Evolutionary conservation across 2,329 filamentous ascomycete genomes (phyloP).

Genomic region (Phoma herbarum): DNA sequence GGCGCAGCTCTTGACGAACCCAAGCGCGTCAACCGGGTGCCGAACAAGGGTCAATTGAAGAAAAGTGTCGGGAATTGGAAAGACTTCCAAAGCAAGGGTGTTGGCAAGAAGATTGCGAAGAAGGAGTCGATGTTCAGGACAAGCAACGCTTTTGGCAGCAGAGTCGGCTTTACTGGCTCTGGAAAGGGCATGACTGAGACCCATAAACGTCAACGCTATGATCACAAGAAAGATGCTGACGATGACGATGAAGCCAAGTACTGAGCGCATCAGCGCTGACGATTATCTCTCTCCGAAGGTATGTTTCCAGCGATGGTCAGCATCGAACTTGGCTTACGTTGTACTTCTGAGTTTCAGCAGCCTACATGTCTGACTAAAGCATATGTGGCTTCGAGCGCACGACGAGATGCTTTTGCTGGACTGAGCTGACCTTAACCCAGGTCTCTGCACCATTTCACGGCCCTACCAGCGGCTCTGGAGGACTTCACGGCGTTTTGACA

Average conservation of each 20-base stretch:
- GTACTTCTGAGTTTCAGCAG: constrained; percentile 14
- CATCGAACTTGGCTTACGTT: constrained; percentile 33
- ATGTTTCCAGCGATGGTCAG: not conserved
- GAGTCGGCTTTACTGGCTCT: constrained; percentile 96
- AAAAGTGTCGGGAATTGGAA: constrained; percentile 94
- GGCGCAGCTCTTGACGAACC: constrained; percentile 67
- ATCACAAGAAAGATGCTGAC: constrained; percentile 64
- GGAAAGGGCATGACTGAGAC: constrained; percentile 97
- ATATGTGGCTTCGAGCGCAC: not conserved
- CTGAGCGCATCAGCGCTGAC: constrained; percentile 10
- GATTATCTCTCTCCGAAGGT: constrained; percentile 1
- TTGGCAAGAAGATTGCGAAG: constrained; percentile 72
- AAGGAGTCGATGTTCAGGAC: constrained; percentile 98
- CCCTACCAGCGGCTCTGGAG: not conserved
- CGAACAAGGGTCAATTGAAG: constrained; percentile 91
- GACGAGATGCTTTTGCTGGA: not conserved
- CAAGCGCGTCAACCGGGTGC: constrained; percentile 79
- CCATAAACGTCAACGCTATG: constrained; percentile 79
- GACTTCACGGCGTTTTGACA: constrained; percentile 27
- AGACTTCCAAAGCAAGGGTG: constrained; percentile 80
- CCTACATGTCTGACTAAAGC: not conserved
- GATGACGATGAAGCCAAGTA: constrained; percentile 33
- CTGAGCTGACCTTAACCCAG: constrained; percentile 6
- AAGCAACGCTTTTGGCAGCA: constrained; percentile 82
- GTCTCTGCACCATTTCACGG: not conserved